Conservation (phyloP, 495 filamentous ascomycete genomes). For the Aspergillus indologenus region DNA sequence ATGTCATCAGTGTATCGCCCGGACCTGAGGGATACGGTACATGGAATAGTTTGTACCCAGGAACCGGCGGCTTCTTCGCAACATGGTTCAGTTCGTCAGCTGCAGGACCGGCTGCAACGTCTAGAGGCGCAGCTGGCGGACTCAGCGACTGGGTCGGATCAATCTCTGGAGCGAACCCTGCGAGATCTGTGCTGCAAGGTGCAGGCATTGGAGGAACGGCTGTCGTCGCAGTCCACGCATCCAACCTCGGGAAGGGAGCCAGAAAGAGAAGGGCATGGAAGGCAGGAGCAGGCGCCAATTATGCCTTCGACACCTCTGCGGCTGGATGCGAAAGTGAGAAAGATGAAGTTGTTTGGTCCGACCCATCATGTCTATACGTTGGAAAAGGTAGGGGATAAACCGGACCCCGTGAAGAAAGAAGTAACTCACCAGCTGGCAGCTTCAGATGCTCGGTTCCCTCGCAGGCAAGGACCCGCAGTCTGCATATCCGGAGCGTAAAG, state of each 20-base stretch:
- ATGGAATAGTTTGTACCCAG: background rate
- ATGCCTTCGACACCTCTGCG: constrained; percentile 11
- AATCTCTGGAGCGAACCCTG: background rate
- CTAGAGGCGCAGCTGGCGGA: constrained; percentile 3
- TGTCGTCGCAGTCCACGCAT: background rate
- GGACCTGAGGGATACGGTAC: background rate
- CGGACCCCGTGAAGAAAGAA: background rate
- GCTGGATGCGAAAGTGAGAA: constrained; percentile 20
- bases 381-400: constrained; percentile 32
- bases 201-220: background rate
- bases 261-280: background rate
- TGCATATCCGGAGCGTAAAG: constrained; percentile 11
- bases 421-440: constrained; percentile 7
- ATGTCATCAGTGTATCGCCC: background rate
- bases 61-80: background rate
- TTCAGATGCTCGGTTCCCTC: constrained; percentile 12
- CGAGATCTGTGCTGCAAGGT: constrained; percentile 1
- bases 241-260: background rate
- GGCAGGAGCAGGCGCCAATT: constrained; percentile 4
- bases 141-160: background rate
- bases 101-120: background rate
- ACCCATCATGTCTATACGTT: constrained; percentile 38
- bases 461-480: constrained; percentile 15
- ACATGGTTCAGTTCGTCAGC: constrained; percentile 2
- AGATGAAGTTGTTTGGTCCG: constrained; percentile 41